phyloP scores from a whole-genome alignment of 129 eudicot species.

The Cynara cardunculus region DNA sequence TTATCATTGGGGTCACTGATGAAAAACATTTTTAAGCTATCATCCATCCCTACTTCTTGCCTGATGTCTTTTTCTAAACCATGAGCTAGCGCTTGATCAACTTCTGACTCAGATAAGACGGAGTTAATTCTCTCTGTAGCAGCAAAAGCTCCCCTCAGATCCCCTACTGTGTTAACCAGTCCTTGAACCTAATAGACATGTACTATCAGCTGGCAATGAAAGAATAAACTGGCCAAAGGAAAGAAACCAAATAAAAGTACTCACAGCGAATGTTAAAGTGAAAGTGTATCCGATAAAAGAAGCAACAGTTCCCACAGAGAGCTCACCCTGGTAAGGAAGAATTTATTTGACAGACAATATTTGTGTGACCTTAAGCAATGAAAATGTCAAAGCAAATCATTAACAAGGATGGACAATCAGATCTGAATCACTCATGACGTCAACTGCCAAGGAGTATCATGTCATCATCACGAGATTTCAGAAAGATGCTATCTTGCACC shows the following conservation, averaged over 20 bases:
- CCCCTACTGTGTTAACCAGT: slow-evolving; percentile 91
- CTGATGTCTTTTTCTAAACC: slow-evolving; percentile 75
- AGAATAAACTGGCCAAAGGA: slow-evolving; percentile 9
- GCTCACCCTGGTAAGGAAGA: slow-evolving; percentile 66
- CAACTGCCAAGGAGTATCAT: not conserved
- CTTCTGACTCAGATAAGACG: slow-evolving; percentile 67
- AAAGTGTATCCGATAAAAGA: slow-evolving; percentile 96
- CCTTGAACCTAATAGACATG: slow-evolving; percentile 77
- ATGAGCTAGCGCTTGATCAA: slow-evolving; percentile 81
- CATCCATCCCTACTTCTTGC: slow-evolving; percentile 39
- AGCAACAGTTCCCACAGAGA: slow-evolving; percentile 90
- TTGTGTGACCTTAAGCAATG: not conserved
- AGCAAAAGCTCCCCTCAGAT: slow-evolving; percentile 94
- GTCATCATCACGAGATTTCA: not conserved
- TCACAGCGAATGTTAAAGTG: slow-evolving; percentile 92
- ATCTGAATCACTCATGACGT: not conserved
- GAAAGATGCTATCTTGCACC: not conserved
- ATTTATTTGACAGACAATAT: not conserved
- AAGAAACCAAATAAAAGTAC: slow-evolving; percentile 34
- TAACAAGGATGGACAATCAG: not conserved
- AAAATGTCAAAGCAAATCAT: not conserved
- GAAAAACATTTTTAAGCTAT: slow-evolving; percentile 47
- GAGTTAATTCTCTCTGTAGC: slow-evolving; percentile 94
- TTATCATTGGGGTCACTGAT: slow-evolving; percentile 39
- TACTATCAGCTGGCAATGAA: not conserved